Conservation (phyloP, 1,139 yeast genomes). For the Saccharomyces hybrid region DNA sequence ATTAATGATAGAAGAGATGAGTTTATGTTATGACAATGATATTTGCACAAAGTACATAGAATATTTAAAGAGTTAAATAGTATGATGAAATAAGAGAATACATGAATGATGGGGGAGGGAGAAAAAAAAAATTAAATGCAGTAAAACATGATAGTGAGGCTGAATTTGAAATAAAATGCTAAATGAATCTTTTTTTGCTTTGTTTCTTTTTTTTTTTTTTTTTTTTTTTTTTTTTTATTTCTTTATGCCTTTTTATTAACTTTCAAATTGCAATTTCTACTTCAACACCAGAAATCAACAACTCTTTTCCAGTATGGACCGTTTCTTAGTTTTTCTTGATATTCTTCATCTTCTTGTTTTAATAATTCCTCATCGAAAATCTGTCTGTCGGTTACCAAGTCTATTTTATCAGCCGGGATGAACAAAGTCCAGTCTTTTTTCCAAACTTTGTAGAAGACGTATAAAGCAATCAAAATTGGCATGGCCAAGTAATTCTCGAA, state of each 20-base stretch:
- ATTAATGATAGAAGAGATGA: neutral
- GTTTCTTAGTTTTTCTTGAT: slow-evolving; percentile 26
- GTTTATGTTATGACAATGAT: neutral
- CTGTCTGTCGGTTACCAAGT: slow-evolving; percentile 62
- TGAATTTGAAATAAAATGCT: neutral
- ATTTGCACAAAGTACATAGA: neutral
- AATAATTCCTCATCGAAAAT: slow-evolving; percentile 59
- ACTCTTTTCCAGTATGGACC: slow-evolving; percentile 17
- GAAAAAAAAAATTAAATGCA: neutral
- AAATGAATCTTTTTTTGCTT: neutral
- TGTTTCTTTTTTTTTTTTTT: neutral
- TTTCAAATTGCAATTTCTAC: neutral
- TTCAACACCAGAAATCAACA: slow-evolving; percentile 21
- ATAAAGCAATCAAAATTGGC: slow-evolving; percentile 49
- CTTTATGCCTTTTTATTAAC: too few relatives aligned
- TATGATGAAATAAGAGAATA: neutral
- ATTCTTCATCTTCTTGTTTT: slow-evolving; percentile 52
- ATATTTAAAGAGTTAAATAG: neutral
- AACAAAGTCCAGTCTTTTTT: slow-evolving; percentile 44
- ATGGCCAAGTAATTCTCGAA: slow-evolving; percentile 53
- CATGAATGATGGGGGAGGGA: neutral
- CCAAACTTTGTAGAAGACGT: slow-evolving; percentile 47
- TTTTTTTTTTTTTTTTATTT: too few relatives aligned
- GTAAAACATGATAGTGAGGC: neutral
- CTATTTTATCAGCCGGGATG: slow-evolving; percentile 46